These are phyloP conservation scores for Domatiomyces catenatus DNA, from an alignment of 2,329 filamentous ascomycete species.

Conservation along the genomic window DNA sequence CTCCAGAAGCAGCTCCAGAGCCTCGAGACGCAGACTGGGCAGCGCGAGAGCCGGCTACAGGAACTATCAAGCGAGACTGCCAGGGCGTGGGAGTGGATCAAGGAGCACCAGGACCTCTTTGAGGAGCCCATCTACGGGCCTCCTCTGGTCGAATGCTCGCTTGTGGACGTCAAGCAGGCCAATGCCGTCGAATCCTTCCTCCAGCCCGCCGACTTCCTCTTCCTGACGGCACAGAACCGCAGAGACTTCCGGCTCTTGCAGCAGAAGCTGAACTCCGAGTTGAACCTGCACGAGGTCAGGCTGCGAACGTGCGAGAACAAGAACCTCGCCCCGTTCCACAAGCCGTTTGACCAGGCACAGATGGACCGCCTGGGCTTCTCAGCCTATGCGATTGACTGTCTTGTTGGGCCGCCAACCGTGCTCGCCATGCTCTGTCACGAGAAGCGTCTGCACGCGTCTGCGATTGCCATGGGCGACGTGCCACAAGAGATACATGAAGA, in stretches of 20 bases:
- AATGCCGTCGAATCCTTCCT: constrained; percentile 45
- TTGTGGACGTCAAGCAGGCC: constrained; percentile 56
- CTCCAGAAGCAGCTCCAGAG: constrained; percentile 37
- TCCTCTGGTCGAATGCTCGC: constrained; percentile 61
- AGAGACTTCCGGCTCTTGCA: constrained; percentile 63
- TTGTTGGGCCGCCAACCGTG: constrained; percentile 69
- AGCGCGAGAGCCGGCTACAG: constrained; percentile 52
- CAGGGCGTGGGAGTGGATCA: constrained; percentile 67
- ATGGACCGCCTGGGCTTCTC: constrained; percentile 52
- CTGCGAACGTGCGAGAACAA: constrained; percentile 38
- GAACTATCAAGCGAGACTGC: constrained; percentile 47
- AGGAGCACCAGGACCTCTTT: constrained; percentile 53
- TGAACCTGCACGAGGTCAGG: constrained; percentile 55
- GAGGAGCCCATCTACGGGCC: constrained; percentile 66
- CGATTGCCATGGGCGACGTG: constrained; percentile 48
- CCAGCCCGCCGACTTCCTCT: constrained; percentile 36
- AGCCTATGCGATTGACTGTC: constrained; percentile 61
- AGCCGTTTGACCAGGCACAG: constrained; percentile 41
- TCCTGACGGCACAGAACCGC: constrained; percentile 60
- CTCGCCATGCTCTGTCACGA: constrained; percentile 76
- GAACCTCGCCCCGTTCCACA: constrained; percentile 39
- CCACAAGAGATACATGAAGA: constrained; percentile 51
- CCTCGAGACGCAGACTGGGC: constrained; percentile 60
- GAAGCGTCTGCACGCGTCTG: constrained; percentile 52
- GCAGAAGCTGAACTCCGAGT: constrained; percentile 43